Conservation (phyloP, 176 grass and related monocot genomes). For the maize (Zea mays) region Zm-B73-REFERENCE-NAM-5.0 NC_050097.1:29814001-29814500, state of each 20-base stretch:
- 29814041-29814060: slow-evolving; percentile 46
- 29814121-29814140: slow-evolving; percentile 79
- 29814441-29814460: slow-evolving; percentile 76
- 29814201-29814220: background rate
- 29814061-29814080: slow-evolving; percentile 34
- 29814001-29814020: slow-evolving; percentile 14
- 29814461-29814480: slow-evolving; percentile 66
- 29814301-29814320: slow-evolving; percentile 34
- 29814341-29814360: slow-evolving; percentile 69
- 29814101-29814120: slow-evolving; percentile 49
- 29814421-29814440: slow-evolving; percentile 72
- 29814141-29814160: slow-evolving; percentile 35
- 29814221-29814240: background rate
- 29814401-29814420: slow-evolving; percentile 66
- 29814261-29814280: no score
- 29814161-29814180: background rate
- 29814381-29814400: slow-evolving; percentile 50
- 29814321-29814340: slow-evolving; percentile 64
- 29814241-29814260: background rate
- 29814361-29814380: slow-evolving; percentile 58
- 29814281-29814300: no score
- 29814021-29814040: slow-evolving; percentile 48
- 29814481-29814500: slow-evolving; percentile 78
- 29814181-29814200: background rate
- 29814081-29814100: slow-evolving; percentile 62